phyloP scores from a whole-genome alignment of 345 rosid species.

The Fremontodendron californicum region DNA sequence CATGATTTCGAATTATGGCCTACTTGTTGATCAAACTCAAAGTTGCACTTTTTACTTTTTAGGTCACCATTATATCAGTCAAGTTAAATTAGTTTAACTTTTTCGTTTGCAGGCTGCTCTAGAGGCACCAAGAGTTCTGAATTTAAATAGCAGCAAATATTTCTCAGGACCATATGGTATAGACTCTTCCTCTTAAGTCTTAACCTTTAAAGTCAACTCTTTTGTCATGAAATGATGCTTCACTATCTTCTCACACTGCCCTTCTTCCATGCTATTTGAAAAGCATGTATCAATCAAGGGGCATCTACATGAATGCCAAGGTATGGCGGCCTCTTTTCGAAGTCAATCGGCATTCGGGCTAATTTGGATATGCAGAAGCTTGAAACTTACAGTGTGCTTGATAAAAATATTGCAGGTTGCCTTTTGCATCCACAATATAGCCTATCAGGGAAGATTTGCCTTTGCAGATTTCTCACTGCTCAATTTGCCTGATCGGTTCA shows the following conservation, averaged over 20 bases:
- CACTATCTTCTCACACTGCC: constrained; percentile 54
- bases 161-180: constrained; percentile 92
- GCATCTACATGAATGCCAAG: constrained; percentile 73
- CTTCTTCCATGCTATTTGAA: constrained; percentile 85
- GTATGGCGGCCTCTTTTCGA: constrained; percentile 26
- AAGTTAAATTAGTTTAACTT: background rate
- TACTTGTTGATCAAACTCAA: background rate
- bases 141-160: constrained; percentile 46
- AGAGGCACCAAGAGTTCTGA: constrained; percentile 80
- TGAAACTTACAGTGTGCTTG: constrained; percentile 5
- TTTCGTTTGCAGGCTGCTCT: constrained; percentile 72
- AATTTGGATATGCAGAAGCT: background rate
- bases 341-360: background rate
- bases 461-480: constrained; percentile 63
- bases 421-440: constrained; percentile 95
- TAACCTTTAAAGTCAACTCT: background rate
- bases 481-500: constrained; percentile 65
- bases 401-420: constrained; percentile 51
- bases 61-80: background rate
- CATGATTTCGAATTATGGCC: background rate
- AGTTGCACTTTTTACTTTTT: background rate
- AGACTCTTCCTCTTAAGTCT: constrained; percentile 12
- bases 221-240: background rate
- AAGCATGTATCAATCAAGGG: constrained; percentile 59
- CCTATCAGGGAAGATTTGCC: constrained; percentile 84